Conservation (phyloP, 1,139 yeast species). For the Nakaseomyces bracarensis region DNA sequence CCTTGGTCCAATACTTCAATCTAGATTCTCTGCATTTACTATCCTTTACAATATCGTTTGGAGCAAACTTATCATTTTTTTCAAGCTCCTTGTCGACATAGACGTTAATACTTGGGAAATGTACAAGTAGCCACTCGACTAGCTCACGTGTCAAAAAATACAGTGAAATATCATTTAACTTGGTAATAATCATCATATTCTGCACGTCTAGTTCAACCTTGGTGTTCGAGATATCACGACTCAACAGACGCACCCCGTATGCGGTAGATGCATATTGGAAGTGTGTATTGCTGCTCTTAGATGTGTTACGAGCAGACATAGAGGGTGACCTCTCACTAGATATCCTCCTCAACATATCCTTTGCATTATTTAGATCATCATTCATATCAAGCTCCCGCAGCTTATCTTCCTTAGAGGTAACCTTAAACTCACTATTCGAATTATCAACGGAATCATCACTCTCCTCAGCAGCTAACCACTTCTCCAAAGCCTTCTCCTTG, state of each 20-base stretch:
- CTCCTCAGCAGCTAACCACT: constrained; percentile 5
- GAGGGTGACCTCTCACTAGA: constrained; percentile 8
- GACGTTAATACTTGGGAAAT: constrained; percentile 43
- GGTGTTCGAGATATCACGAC: constrained; percentile 65
- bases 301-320: constrained; percentile 5
- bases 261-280: constrained; percentile 77
- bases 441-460: background rate
- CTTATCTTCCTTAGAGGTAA: background rate
- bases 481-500: constrained; percentile 7
- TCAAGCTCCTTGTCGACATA: constrained; percentile 64
- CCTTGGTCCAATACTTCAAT: constrained; percentile 61
- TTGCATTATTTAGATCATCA: constrained; percentile 7
- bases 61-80: constrained; percentile 55
- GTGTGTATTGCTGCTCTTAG: constrained; percentile 41
- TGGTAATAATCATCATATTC: constrained; percentile 72
- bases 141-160: constrained; percentile 68
- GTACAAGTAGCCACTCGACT: constrained; percentile 61
- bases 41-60: constrained; percentile 32
- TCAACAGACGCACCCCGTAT: constrained; percentile 73
- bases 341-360: constrained; percentile 9
- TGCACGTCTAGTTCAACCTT: constrained; percentile 62
- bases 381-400: constrained; percentile 1
- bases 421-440: background rate
- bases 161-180: constrained; percentile 73
- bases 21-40: constrained; percentile 16